Evolutionary conservation across 345 rosid genomes (phyloP), one percentile per base, ranked within the genome.

Genomic region (Cardamine chenopodiifolia): DNA sequence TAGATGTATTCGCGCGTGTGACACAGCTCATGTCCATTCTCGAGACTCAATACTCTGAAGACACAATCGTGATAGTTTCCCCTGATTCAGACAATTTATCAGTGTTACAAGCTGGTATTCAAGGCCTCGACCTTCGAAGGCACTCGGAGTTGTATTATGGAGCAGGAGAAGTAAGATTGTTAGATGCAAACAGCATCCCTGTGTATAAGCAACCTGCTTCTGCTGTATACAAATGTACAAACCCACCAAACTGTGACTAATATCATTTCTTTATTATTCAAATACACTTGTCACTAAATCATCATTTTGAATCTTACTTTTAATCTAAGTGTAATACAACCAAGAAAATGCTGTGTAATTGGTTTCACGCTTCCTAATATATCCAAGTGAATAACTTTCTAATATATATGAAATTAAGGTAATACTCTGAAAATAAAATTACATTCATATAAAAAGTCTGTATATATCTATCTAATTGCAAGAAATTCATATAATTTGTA

Each of bases 21-120:
- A 93, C 92, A 17, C 94, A 93, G 66, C 91, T 93, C 44, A 93
- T 93, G 98, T 91, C 97, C 6, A 91, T 93, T 79, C 94, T 93
- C 1, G 96, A 93, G 83, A 93, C 97, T 32, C 98, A 89, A 12
- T 93, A 89, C 84, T 89, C 98, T 6, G 88, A 78, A 68, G 90
- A 87, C 68, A 93, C 96, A 0, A 55, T 91, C 14, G 45, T 93
- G 8, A 87, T 89, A 20, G 91, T 91, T 44, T 91, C 97, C 2
- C 97, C 96, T 26, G 98, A 93, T 82, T 93, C 96, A 10, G 98
- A 93, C 81, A 89, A 93, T 80, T 80, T 91, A 75, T 85, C 97
- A 4, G 76, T 93, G 58, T 78, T 93, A 28, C 98, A 93, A 79
- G 92, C 97, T 62, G 96, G 97, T 77, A 75, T 93, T 53, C 73